Percentiles rank a stretch among this genome's conserved stretches.
phyloP scores from a whole-genome alignment of 73 alveolate genomes.

The Paraurostyla sp. region DNA sequence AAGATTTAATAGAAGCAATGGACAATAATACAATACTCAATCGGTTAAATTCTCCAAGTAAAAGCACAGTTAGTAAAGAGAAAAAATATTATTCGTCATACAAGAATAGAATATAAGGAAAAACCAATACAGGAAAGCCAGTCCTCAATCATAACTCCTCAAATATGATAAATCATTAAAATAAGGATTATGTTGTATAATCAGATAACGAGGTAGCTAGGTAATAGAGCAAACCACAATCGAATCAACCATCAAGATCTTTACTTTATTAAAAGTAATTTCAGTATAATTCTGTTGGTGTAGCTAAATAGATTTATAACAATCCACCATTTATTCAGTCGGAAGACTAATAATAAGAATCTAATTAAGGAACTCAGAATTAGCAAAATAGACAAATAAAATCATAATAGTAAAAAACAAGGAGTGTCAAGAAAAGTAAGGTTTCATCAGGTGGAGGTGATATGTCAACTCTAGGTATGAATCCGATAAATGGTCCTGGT shows the following conservation, averaged over 20 bases:
- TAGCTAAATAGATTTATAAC: slow-evolving; percentile 19
- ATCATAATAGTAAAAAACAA: neutral
- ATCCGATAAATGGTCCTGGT: no score
- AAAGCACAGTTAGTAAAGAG: neutral
- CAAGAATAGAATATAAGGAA: neutral
- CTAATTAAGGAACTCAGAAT: neutral
- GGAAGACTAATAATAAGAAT: neutral
- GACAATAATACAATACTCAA: neutral
- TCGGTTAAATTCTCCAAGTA: neutral
- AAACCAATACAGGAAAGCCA: no score
- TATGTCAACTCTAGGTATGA: no score
- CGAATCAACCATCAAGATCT: no score
- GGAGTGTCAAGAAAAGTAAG: no score
- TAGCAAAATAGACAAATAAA: neutral
- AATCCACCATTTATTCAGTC: slow-evolving; percentile 13
- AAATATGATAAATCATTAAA: no score
- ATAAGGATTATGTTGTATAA: no score
- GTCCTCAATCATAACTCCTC: no score
- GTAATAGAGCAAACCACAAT: neutral
- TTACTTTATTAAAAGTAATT: slow-evolving; percentile 9
- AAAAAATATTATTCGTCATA: neutral
- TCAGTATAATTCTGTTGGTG: slow-evolving; percentile 2
- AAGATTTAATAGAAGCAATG: slow-evolving; percentile 39
- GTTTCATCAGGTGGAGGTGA: no score
- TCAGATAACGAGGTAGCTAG: neutral